These are phyloP conservation scores for Aspergillus fumigatus DNA, from an alignment of 2,329 filamentous ascomycete species.

Conservation along the genomic window DNA sequence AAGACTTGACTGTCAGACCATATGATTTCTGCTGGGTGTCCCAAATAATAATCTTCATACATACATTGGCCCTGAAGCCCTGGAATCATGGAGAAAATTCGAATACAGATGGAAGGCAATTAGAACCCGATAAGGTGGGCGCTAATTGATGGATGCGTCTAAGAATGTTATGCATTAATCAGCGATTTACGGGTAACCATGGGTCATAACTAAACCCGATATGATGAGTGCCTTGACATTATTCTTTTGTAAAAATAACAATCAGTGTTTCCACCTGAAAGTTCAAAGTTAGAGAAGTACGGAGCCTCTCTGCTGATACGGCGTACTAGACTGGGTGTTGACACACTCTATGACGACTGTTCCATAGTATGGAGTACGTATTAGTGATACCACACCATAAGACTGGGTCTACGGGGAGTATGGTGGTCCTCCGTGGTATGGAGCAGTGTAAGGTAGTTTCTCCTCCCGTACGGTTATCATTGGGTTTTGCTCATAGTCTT, in stretches of 20 bases:
- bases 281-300: neutral
- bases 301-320: no score
- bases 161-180: neutral
- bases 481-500: neutral
- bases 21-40: neutral
- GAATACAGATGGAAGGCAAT: neutral
- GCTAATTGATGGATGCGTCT: neutral
- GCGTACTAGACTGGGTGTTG: neutral
- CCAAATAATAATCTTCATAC: neutral
- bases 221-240: neutral
- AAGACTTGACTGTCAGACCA: slow-evolving; percentile 11
- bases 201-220: neutral
- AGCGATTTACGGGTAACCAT: neutral
- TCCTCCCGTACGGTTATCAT: no score
- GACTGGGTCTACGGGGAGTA: neutral
- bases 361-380: neutral
- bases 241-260: neutral
- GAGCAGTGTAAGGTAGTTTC: neutral
- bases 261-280: neutral
- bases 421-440: neutral
- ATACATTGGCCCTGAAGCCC: neutral
- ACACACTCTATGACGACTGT: neutral
- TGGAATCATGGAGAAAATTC: neutral
- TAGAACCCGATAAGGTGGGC: neutral
- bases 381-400: neutral